Evolutionary conservation across 306 rosid species (phyloP).

Genomic region (Vachellia collinsii): DNA sequence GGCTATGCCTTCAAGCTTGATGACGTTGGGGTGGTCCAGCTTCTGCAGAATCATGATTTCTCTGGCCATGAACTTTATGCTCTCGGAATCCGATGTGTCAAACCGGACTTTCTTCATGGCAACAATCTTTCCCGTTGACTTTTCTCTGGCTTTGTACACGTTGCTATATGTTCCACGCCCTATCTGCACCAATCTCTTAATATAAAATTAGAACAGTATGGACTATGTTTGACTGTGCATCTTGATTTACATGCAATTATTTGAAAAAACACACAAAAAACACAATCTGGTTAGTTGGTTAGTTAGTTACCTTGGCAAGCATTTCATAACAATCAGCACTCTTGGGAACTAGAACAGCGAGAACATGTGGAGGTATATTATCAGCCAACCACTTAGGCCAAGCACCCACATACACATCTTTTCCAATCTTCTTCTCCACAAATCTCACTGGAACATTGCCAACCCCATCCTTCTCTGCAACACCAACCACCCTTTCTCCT

Average conservation of each 20-base stretch:
- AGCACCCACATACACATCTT: conserved; percentile 50
- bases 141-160: conserved; percentile 78
- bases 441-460: conserved; percentile 34
- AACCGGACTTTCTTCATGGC: conserved; percentile 82
- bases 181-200: conserved; percentile 36
- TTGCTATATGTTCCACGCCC: conserved; percentile 88
- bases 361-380: conserved; percentile 49
- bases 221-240: background rate
- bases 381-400: conserved; percentile 86
- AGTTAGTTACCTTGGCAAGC: conserved; percentile 57
- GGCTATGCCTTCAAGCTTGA: conserved; percentile 74
- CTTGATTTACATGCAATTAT: background rate
- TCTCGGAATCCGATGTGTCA: conserved; percentile 74
- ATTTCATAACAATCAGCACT: conserved; percentile 75
- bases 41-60: conserved; percentile 61
- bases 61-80: conserved; percentile 81
- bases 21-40: conserved; percentile 75
- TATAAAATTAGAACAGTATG: background rate
- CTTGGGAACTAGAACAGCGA: conserved; percentile 56
- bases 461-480: conserved; percentile 15
- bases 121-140: conserved; percentile 60
- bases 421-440: conserved; percentile 47
- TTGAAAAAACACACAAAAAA: background rate
- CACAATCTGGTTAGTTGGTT: background rate
- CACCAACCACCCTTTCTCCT: background rate